phyloP scores from a whole-genome alignment of 208 protist species.

The Trypanosoma avium region DNA sequence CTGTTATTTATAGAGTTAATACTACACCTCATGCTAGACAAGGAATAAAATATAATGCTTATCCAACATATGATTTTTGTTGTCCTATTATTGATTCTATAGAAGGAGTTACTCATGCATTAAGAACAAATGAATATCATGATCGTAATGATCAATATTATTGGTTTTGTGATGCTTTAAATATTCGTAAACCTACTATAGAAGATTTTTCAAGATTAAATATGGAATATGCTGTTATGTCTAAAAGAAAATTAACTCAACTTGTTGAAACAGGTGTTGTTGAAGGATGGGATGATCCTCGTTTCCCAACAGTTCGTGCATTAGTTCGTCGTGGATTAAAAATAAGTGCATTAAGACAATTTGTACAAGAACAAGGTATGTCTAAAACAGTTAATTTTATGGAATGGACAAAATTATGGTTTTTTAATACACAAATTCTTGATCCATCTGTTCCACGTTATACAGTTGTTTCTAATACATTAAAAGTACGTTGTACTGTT shows the following conservation, averaged over 20 bases:
- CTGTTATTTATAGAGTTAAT: constrained; percentile 97
- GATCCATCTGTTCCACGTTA: constrained; percentile 97
- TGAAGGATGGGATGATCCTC: constrained; percentile 98
- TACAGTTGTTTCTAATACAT: constrained; percentile 86
- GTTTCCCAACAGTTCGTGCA: constrained; percentile 98
- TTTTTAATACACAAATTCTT: constrained; percentile 97
- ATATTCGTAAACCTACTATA: constrained; percentile 86
- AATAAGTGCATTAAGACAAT: constrained; percentile 95
- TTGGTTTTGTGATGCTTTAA: constrained; percentile 95
- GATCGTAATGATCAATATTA: constrained; percentile 98
- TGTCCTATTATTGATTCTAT: constrained; percentile 98
- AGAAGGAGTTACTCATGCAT: constrained; percentile 98
- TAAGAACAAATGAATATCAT: constrained; percentile 98
- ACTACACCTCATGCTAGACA: constrained; percentile 91
- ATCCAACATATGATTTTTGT: constrained; percentile 99
- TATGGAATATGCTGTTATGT: constrained; percentile 98
- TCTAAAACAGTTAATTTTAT: constrained; percentile 96
- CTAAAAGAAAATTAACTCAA: constrained; percentile 98
- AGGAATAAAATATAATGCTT: constrained; percentile 91
- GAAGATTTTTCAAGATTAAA: constrained; percentile 98
- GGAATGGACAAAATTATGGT: constrained; percentile 99
- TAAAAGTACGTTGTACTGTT: constrained; percentile 83
- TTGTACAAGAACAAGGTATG: constrained; percentile 97
- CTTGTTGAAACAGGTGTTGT: constrained; percentile 97
- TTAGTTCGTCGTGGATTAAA: constrained; percentile 97